Base-by-base conservation (phyloP, 2,329 filamentous ascomycete species). In the Furcasterigmium furcatum region DNA sequence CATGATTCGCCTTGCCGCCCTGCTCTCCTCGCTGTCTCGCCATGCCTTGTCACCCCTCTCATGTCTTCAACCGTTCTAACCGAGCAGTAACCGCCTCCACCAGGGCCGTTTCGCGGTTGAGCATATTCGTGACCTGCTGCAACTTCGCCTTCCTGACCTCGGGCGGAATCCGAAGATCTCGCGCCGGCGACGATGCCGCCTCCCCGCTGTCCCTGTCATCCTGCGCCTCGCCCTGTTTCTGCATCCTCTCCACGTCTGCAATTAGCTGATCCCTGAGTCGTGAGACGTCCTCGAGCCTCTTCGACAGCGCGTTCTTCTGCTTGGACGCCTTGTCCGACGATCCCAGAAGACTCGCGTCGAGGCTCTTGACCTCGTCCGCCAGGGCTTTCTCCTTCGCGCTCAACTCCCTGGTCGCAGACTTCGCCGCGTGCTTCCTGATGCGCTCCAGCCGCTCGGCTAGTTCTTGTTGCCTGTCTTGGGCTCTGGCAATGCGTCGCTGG, bases 41-140 rank as follows among this genome's bases (percentile, higher is more conserved):
- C n/a, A n/a, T n/a, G n/a, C n/a, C n/a, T n/a, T n/a, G n/a, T n/a
- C n/a, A n/a, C n/a, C n/a, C 22, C n/a, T 22, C 30, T 41, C 46
- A 46, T 35, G 50, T 48, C 50, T 71, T 67, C 44, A 88, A 65
- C 50, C 72, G 76, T 60, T 84, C 79, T 51, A 89, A 64, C 46
- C 84, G 73, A 46, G 72, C 72, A 53, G 76, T 82, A 19, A 87
- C 77, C 19, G 80, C 84, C 54, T 88, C 84, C 7, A 88, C 80
- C 55, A 88, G 63, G 5, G 82, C 82, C 39, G 79, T 79, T 65
- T 89, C 84, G 22, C 85, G 70, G 46, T 85, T 81, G 52, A 89
- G 65, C 48, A 87, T 62, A 22, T 67, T 66, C 64, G 80, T 80
- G 19, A 88, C 80, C 59, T 86, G 77, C 46, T 72, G 72, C 52